Base-by-base conservation (phyloP, 2,329 filamentous ascomycete species). In the Pseudogymnoascus sp. region DNA sequence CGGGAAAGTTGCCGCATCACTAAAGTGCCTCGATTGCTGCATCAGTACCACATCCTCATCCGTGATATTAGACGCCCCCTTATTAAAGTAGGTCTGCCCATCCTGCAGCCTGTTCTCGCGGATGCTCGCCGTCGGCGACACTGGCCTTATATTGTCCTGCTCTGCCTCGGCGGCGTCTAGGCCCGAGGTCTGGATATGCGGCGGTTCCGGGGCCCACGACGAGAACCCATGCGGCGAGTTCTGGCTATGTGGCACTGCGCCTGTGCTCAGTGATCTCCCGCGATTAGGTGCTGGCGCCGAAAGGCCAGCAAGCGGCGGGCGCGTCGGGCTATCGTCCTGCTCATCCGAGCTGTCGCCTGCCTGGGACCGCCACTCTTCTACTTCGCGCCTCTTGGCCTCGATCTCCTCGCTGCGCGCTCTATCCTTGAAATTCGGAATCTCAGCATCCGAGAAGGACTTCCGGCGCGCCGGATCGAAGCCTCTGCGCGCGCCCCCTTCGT, bases 221-320 rank as follows among this genome's bases (percentile, higher is more conserved):
- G 57, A 36, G 11, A 60, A 36, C n/a, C 57, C 57, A 60, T 37
- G 62, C 14, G 34, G 34, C 5, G 42, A 57, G 47, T 26, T 37
- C 29, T 39, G 51, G 39, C 29, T 29, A 60, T 54, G 16, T 8
- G 42, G 42, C n/a, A 39, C 45, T 16, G 60, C 47, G 31, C 61
- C 60, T 1, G 75, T 74, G 64, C 75, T 78, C 62, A 75, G 76
- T n/a, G 76, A 75, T 51, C 76, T 69, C 57, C 71, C 72, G 51
- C 75, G 69, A 34, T 37, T 60, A n/a, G 45, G 45, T 29, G 45
- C 45, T 4, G 45, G 45, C 14, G 45, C 45, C 2, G 45, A 51
- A 7, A 51, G 45, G 14, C 45, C 45, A 29, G 21, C 18, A 45
- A 5, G 69, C n/a, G 67, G 69, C 18, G 67, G 68, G 60, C 66